phyloP scores from a whole-genome alignment of 2,329 filamentous ascomycete genomes.

The Aspergillus bombycis region DNA sequence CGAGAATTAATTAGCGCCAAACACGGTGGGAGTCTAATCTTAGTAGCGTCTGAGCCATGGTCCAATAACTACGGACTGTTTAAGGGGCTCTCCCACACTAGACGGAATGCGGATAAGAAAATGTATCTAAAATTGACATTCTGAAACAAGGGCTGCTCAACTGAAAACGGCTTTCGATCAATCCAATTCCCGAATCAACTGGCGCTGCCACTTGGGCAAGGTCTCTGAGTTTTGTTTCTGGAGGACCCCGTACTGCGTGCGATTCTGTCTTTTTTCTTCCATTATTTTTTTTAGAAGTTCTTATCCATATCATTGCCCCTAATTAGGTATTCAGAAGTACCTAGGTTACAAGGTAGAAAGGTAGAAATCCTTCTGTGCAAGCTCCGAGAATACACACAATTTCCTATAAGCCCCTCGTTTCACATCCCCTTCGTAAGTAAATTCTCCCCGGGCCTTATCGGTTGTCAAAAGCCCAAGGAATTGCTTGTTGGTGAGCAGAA shows the following conservation, averaged over 20 bases:
- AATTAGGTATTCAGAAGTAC: no score
- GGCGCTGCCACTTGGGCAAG: neutral
- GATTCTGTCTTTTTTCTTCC: no score
- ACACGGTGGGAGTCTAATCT: neutral
- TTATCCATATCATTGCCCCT: neutral
- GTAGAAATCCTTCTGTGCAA: no score
- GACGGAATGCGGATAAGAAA: neutral
- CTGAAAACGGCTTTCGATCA: neutral
- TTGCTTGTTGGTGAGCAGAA: neutral
- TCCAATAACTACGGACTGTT: neutral
- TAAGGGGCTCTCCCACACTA: neutral
- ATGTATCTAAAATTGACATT: conserved; percentile 3
- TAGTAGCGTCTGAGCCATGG: neutral
- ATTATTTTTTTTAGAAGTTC: neutral
- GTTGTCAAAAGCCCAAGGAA: neutral
- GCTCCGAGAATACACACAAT: neutral
- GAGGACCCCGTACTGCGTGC: no score
- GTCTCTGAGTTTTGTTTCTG: neutral
- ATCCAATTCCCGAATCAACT: neutral
- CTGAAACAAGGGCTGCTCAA: neutral
- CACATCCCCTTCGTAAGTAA: neutral
- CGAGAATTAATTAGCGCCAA: neutral
- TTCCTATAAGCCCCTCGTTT: neutral
- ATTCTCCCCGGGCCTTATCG: neutral
- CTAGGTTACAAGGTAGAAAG: no score